Evolutionary conservation across 176 grass and related monocot species (phyloP).

Genomic region (Urochloa ruziziensis): DNA sequence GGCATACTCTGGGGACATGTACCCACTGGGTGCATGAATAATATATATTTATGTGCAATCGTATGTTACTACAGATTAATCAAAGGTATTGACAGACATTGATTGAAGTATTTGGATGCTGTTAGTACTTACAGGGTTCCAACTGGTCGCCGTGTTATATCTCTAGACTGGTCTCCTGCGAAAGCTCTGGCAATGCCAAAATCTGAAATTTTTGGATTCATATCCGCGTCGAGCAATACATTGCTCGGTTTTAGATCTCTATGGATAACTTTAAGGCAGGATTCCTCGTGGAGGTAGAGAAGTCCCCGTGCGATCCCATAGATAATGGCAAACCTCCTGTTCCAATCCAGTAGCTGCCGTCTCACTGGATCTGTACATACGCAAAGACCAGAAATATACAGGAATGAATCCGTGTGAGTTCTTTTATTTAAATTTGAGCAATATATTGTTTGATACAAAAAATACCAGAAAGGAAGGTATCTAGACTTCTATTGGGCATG

Average conservation of each 20-base stretch:
- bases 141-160: constrained; percentile 1
- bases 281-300: constrained; percentile 49
- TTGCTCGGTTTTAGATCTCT: constrained; percentile 44
- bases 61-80: neutral
- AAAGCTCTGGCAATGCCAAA: constrained; percentile 39
- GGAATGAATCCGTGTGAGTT: neutral
- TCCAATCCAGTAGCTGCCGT: constrained; percentile 24
- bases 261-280: constrained; percentile 30
- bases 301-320: constrained; percentile 27
- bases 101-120: neutral
- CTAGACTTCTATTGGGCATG: constrained; percentile 27
- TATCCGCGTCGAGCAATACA: constrained; percentile 23
- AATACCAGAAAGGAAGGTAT: constrained; percentile 25
- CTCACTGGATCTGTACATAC: neutral
- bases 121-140: constrained; percentile 32
- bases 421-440: neutral
- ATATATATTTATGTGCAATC: neutral
- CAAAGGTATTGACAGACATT: neutral
- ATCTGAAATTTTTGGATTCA: constrained; percentile 52
- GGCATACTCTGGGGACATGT: constrained; percentile 17
- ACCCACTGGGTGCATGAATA: neutral
- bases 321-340: constrained; percentile 8
- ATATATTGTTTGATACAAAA: neutral
- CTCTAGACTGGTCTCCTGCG: neutral
- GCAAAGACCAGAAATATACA: neutral